Base-by-base conservation (phyloP, 2,329 filamentous ascomycete genomes). In the Tolypocladium capitatum region DNA sequence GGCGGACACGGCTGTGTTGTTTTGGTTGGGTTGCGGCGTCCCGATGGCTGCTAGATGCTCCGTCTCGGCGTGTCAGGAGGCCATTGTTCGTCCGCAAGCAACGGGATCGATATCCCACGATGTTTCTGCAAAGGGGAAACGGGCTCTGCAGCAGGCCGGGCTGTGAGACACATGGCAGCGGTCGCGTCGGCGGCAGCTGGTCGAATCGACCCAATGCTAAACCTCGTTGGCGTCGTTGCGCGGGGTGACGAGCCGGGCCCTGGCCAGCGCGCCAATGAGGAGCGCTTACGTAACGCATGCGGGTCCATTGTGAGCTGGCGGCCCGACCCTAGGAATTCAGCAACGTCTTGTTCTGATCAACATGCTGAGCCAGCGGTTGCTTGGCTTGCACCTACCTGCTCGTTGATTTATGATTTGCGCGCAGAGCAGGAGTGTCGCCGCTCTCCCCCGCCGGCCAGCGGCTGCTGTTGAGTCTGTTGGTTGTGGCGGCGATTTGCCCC, bases 181-280 rank as follows among this genome's bases (percentile, higher is more conserved):
- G 33, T 9, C 33, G 33, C n/a, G 33, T 18, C 33, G 8, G 16
- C 3, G 16, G 33, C 33, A 34, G 33, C 33, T 34, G 33, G 16
- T 34, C 21, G 21, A 40, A 3, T 24, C 36, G 36, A 24, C 36
- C 36, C 36, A 40, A 21, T 40, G n/a, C 34, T 27, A 18, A 14
- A 14, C 31, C 21, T 7, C 13, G n/a, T 11, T 40, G 28, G 34
- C 35, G 43, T 30, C 14, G 47, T 49, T 49, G 48, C 48, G 48
- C 48, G 44, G 48, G 48, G 48, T 38, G 43, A 49, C 48, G 48
- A 46, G 48, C 27, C 13, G 14, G 27, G 24, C 35, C 46, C 27
- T 40, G 41, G 24, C 18, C 30, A 18, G 27, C 34, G 32, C 45
- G 27, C 45, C 35, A 40, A 46, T 42, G 14, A 18, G 2, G n/a